A percentile compares a stretch with the other conserved stretches of the same genome.
Conservation (phyloP, 768 basidiomycete genomes). For the Psilocybe tampanensis region DNA sequence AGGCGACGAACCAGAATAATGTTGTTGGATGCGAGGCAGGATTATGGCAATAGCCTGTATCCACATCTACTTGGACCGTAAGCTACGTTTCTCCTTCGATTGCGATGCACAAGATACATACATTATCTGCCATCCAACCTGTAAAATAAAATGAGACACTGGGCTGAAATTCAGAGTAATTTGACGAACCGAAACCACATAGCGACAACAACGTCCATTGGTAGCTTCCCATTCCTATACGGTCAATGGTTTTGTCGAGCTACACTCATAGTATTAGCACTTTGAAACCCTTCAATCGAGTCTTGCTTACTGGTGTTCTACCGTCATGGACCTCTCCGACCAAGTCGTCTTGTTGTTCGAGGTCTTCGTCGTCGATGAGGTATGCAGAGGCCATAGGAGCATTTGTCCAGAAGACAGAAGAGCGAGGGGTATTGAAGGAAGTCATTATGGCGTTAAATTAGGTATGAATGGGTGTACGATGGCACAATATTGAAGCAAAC, state of each 20-base stretch:
- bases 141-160: conserved; percentile 1
- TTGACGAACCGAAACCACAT: conserved; percentile 82
- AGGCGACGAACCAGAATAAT: conserved; percentile 64
- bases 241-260: conserved; percentile 86
- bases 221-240: conserved; percentile 90
- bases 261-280: conserved; percentile 13
- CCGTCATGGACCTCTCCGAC: conserved; percentile 39
- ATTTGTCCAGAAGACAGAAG: conserved; percentile 51
- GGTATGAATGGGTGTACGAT: conserved; percentile 1
- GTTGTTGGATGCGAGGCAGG: conserved; percentile 93
- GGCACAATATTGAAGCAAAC: conserved; percentile 12
- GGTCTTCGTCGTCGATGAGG: conserved; percentile 36
- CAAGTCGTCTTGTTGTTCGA: conserved; percentile 37
- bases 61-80: conserved; percentile 72
- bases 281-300: background rate
- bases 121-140: conserved; percentile 97
- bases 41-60: conserved; percentile 90
- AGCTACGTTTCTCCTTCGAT: background rate
- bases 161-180: background rate
- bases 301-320: conserved; percentile 46
- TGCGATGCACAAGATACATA: conserved; percentile 34
- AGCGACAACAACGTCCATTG: conserved; percentile 82
- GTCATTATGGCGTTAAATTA: conserved; percentile 30
- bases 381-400: conserved; percentile 36
- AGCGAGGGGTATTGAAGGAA: conserved; percentile 39